A percentile compares a stretch with the other conserved stretches of the same genome.
These are phyloP conservation scores for Candida ficus DNA, from an alignment of 805 yeast genomes.

Conservation along the genomic window DNA sequence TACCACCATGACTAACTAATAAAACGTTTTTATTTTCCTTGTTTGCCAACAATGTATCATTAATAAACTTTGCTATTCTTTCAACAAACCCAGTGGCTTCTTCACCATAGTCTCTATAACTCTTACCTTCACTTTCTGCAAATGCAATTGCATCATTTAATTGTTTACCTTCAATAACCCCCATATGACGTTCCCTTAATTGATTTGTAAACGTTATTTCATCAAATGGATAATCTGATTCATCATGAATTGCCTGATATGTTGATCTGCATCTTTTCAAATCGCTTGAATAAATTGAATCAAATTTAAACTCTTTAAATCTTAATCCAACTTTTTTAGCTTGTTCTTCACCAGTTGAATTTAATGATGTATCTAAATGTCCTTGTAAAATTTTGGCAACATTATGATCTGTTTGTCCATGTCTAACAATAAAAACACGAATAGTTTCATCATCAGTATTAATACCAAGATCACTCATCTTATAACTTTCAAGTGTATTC, in stretches of 20 bases:
- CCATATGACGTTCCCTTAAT: conserved; percentile 75
- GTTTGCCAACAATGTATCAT: conserved; percentile 40
- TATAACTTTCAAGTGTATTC: too few relatives aligned
- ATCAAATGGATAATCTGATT: conserved; percentile 20
- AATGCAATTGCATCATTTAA: conserved; percentile 53
- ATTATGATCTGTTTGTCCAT: conserved; percentile 81
- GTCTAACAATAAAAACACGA: conserved; percentile 64
- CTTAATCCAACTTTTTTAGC: conserved; percentile 49
- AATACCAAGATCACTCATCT: too few relatives aligned
- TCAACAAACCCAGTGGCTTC: conserved; percentile 36
- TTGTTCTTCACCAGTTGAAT: conserved; percentile 56
- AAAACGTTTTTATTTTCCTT: conserved; percentile 43
- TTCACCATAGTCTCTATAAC: conserved; percentile 67
- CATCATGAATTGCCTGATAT: conserved; percentile 34
- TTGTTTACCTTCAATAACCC: conserved; percentile 71
- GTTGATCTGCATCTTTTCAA: conserved; percentile 59
- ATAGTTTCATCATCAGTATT: conserved; percentile 23
- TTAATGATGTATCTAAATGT: conserved; percentile 61
- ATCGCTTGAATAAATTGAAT: conserved; percentile 36
- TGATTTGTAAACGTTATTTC: conserved; percentile 29
- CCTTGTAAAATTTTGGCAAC: conserved; percentile 70
- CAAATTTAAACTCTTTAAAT: conserved; percentile 27
- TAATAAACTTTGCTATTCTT: conserved; percentile 41
- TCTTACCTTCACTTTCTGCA: conserved; percentile 45
- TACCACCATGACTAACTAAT: conserved; percentile 78